phyloP scores from a whole-genome alignment of 768 basidiomycete genomes.

The Sutorius australiensis region DNA sequence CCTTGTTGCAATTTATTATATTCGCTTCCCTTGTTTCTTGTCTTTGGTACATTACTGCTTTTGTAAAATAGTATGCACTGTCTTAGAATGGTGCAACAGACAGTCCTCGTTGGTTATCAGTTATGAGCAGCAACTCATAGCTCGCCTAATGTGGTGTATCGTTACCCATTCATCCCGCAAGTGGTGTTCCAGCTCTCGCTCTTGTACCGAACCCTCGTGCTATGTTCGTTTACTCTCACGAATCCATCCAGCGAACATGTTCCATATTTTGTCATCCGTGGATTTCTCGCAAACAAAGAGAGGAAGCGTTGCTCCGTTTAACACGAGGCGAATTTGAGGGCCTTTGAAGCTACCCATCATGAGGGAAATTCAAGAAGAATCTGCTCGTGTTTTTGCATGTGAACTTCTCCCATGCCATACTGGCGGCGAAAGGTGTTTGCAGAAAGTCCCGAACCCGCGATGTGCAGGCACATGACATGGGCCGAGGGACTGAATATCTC shows the following conservation, averaged over 20 bases:
- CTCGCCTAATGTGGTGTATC: neutral
- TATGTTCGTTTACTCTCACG: conserved; percentile 26
- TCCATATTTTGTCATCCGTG: conserved; percentile 31
- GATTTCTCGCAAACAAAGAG: conserved; percentile 34
- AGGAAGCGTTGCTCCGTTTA: conserved; percentile 40
- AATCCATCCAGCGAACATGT: conserved; percentile 38
- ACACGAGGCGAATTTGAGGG: conserved; percentile 40
- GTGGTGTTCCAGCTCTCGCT: conserved; percentile 36
- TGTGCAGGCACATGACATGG: conserved; percentile 22
- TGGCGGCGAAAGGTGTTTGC: conserved; percentile 43
- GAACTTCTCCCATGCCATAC: conserved; percentile 43
- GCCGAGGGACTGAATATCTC: conserved; percentile 32
- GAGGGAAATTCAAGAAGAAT: neutral
- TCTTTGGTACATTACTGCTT: conserved; percentile 20
- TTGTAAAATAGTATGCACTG: conserved; percentile 29
- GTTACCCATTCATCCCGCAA: conserved; percentile 23
- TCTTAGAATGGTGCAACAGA: conserved; percentile 20
- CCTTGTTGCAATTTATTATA: conserved; percentile 13
- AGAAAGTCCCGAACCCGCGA: conserved; percentile 38
- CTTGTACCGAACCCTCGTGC: conserved; percentile 28
- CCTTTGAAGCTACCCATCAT: conserved; percentile 24
- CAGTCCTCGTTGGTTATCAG: neutral
- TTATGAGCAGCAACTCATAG: neutral
- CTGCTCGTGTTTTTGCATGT: conserved; percentile 31
- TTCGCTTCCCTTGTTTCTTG: conserved; percentile 15